Conservation (phyloP, 2,329 filamentous ascomycete species). For the Chrysosporium keratinophilum region DNA sequence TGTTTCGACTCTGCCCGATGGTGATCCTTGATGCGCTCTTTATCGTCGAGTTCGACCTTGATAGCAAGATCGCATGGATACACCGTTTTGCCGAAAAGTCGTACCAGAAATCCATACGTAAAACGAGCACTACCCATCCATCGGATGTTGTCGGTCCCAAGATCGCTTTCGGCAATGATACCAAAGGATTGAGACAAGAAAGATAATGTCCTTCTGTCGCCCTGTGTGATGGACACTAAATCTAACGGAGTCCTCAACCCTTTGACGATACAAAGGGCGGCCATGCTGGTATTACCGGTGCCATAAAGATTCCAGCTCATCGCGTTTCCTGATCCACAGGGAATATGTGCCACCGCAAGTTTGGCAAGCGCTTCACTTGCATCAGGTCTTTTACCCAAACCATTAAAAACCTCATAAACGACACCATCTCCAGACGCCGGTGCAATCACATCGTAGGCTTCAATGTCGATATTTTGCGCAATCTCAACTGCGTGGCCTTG, state of each 20-base stretch:
- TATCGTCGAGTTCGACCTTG: conserved; percentile 69
- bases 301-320: conserved; percentile 86
- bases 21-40: conserved; percentile 60
- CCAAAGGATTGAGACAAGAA: conserved; percentile 87
- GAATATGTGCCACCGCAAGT: conserved; percentile 75
- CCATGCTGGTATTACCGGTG: conserved; percentile 61
- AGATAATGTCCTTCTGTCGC: conserved; percentile 60
- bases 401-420: conserved; percentile 90
- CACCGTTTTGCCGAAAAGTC: conserved; percentile 62
- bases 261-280: conserved; percentile 77
- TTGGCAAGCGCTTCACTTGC: conserved; percentile 62
- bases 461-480: conserved; percentile 62
- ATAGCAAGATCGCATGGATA: conserved; percentile 86
- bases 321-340: conserved; percentile 88
- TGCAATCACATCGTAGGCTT: conserved; percentile 72
- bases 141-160: conserved; percentile 79
- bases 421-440: conserved; percentile 88
- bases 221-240: conserved; percentile 78
- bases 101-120: conserved; percentile 68
- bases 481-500: conserved; percentile 71
- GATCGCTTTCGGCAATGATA: conserved; percentile 78
- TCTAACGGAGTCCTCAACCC: conserved; percentile 76
- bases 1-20: conserved; percentile 47
- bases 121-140: conserved; percentile 90
- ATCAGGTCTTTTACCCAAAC: conserved; percentile 65